These are phyloP conservation scores for Lophiostoma macrostomum DNA, from an alignment of 495 filamentous ascomycete genomes.

Conservation along the genomic window DNA sequence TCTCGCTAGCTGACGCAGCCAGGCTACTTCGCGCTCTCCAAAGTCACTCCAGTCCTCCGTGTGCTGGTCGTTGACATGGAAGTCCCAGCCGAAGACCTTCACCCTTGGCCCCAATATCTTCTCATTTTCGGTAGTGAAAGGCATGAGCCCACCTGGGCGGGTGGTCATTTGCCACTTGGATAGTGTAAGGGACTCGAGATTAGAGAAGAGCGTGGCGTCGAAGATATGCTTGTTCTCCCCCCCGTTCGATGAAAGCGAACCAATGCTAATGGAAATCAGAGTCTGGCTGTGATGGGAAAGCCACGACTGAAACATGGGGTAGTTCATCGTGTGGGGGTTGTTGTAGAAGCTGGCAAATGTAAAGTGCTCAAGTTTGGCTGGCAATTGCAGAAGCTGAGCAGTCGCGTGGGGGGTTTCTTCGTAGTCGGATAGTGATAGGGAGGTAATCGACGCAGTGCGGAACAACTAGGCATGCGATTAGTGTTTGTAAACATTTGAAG, in stretches of 20 bases:
- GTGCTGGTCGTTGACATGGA: constrained; percentile 5
- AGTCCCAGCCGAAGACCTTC: constrained; percentile 4
- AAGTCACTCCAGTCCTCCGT: constrained; percentile 2
- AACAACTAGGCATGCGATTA: background rate
- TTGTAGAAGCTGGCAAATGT: constrained; percentile 6
- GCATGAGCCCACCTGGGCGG: background rate
- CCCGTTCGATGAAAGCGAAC: background rate
- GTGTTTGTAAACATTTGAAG: background rate
- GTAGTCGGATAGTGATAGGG: constrained; percentile 7
- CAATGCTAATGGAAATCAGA: constrained; percentile 2
- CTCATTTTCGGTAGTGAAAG: constrained; percentile 6
- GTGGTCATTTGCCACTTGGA: constrained; percentile 3
- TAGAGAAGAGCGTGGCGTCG: constrained; percentile 4
- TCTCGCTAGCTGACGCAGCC: background rate
- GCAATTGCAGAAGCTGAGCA: constrained; percentile 1
- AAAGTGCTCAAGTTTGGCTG: background rate
- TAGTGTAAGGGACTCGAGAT: constrained; percentile 7
- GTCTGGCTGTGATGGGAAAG: constrained; percentile 1
- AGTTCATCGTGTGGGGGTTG: background rate
- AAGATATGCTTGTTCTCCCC: background rate
- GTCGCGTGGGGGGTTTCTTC: constrained; percentile 4
- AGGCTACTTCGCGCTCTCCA: constrained; percentile 8
- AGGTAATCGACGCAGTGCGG: constrained; percentile 4
- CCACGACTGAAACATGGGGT: constrained; percentile 7
- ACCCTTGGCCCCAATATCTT: constrained; percentile 5